phyloP scores from a whole-genome alignment of 495 filamentous ascomycete genomes.

The Lineolata rhizophorae region DNA sequence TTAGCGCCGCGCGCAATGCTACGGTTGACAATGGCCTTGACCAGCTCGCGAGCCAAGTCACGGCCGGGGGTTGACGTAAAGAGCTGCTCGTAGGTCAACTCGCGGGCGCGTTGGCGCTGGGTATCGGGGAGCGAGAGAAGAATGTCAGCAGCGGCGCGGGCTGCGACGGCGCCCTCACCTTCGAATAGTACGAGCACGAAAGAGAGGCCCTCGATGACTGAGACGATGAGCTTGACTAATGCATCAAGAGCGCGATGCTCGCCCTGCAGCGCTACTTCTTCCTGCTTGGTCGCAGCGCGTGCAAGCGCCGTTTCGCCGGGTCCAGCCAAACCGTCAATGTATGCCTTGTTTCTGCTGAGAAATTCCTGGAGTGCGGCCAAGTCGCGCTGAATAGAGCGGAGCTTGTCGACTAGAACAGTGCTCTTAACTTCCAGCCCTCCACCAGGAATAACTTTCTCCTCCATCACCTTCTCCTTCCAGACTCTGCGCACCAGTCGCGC shows the following conservation, averaged over 20 bases:
- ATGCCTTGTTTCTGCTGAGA: constrained; percentile 59
- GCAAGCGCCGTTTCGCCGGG: constrained; percentile 60
- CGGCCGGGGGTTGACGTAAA: constrained; percentile 62
- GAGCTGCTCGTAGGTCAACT: constrained; percentile 66
- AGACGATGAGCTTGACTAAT: constrained; percentile 55
- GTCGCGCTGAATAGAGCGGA: constrained; percentile 57
- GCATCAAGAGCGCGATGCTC: constrained; percentile 86
- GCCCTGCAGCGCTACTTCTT: constrained; percentile 72
- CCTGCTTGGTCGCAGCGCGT: constrained; percentile 51
- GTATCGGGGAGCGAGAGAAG: constrained; percentile 51
- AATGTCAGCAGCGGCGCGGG: constrained; percentile 79
- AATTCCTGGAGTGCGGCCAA: constrained; percentile 60
- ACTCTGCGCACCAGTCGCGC: constrained; percentile 62
- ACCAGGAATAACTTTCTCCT: constrained; percentile 32
- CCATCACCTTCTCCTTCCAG: constrained; percentile 51
- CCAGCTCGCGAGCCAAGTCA: constrained; percentile 84
- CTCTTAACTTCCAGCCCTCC: constrained; percentile 25
- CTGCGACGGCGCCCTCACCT: constrained; percentile 70
- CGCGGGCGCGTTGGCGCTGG: constrained; percentile 40
- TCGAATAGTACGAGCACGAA: constrained; percentile 89
- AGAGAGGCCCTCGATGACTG: constrained; percentile 85
- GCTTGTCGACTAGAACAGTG: constrained; percentile 34
- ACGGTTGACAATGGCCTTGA: constrained; percentile 93
- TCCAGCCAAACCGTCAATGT: constrained; percentile 80
- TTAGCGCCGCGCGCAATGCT: constrained; percentile 92